Percentiles rank a stretch among this genome's conserved stretches.
Evolutionary conservation across 2,329 filamentous ascomycete genomes (phyloP).

Genomic region (Hansfordia pulvinata): DNA sequence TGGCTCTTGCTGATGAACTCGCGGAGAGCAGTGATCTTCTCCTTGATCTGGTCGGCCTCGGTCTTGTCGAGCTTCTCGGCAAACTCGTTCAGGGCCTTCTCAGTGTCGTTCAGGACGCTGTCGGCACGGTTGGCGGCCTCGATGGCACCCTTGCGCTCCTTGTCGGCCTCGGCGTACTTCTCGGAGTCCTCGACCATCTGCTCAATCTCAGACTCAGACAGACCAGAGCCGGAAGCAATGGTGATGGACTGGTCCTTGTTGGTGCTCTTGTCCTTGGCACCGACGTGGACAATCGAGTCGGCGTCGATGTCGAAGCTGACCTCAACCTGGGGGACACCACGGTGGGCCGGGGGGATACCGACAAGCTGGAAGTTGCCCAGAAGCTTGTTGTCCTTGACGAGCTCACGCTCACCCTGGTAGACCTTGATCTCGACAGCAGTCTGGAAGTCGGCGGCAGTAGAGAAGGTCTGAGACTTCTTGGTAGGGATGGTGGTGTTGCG

Average conservation of each 20-base stretch:
- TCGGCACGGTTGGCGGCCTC: slow-evolving; percentile 97
- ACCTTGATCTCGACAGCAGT: slow-evolving; percentile 99
- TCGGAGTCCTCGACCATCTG: slow-evolving; percentile 97
- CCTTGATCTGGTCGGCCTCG: slow-evolving; percentile 82
- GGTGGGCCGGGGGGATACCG: slow-evolving; percentile 89
- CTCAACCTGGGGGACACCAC: slow-evolving; percentile 91
- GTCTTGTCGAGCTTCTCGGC: slow-evolving; percentile 94
- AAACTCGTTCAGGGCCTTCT: slow-evolving; percentile 96
- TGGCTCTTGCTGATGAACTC: slow-evolving; percentile 92
- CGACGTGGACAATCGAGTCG: slow-evolving; percentile 94
- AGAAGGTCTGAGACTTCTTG: slow-evolving; percentile 99
- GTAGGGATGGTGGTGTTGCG: slow-evolving; percentile 98
- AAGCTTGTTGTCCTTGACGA: slow-evolving; percentile 96
- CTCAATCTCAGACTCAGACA: slow-evolving; percentile 88
- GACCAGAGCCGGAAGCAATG: slow-evolving; percentile 93
- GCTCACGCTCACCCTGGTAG: slow-evolving; percentile 98
- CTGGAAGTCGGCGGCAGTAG: slow-evolving; percentile 95
- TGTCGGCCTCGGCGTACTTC: slow-evolving; percentile 88
- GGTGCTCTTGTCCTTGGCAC: slow-evolving; percentile 98
- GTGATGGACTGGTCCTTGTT: slow-evolving; percentile 99
- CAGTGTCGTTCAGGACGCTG: slow-evolving; percentile 90
- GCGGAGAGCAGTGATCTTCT: slow-evolving; percentile 79
- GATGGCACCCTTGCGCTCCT: slow-evolving; percentile 91
- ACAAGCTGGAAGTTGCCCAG: slow-evolving; percentile 99
- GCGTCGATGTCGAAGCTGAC: slow-evolving; percentile 98